These are phyloP conservation scores for Fusarium sp. DNA, from an alignment of 2,329 filamentous ascomycete species.

Conservation along the genomic window DNA sequence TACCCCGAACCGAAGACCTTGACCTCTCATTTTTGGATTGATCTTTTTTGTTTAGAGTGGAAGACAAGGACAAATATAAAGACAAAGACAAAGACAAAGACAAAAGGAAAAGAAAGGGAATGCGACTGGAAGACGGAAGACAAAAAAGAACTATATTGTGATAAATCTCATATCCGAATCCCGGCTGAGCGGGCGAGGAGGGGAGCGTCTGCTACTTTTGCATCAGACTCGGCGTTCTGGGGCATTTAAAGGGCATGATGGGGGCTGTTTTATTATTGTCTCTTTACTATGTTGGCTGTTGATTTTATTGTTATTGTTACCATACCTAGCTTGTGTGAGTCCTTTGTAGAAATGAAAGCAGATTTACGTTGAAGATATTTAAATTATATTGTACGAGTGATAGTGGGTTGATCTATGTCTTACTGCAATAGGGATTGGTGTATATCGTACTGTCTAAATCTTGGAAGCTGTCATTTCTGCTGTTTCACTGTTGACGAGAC, in stretches of 20 bases:
- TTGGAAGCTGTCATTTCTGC: background rate
- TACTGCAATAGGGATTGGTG: background rate
- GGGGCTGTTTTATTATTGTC: conserved; percentile 31
- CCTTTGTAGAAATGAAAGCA: conserved; percentile 19
- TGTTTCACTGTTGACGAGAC: background rate
- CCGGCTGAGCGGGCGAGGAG: conserved; percentile 30
- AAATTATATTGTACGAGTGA: background rate
- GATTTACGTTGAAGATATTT: conserved; percentile 4
- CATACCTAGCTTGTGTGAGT: conserved; percentile 31
- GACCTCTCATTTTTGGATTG: conserved; percentile 17
- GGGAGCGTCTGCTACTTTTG: conserved; percentile 42
- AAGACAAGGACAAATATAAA: conserved; percentile 24
- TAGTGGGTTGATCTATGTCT: background rate
- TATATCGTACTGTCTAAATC: background rate
- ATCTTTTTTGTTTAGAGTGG: conserved; percentile 24
- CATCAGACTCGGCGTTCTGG: conserved; percentile 48
- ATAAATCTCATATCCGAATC: conserved; percentile 33
- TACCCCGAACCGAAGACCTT: background rate
- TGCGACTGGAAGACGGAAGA: conserved; percentile 23
- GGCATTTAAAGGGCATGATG: conserved; percentile 46
- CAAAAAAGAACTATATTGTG: conserved; percentile 17
- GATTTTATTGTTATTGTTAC: conserved; percentile 13
- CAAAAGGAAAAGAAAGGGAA: conserved; percentile 3
- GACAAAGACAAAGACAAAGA: background rate
- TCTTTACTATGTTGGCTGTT: conserved; percentile 19